Evolutionary conservation across 2,329 filamentous ascomycete genomes (phyloP), one percentile per base, ranked within the genome.

Genomic region (Chaetomium sp.): DNA sequence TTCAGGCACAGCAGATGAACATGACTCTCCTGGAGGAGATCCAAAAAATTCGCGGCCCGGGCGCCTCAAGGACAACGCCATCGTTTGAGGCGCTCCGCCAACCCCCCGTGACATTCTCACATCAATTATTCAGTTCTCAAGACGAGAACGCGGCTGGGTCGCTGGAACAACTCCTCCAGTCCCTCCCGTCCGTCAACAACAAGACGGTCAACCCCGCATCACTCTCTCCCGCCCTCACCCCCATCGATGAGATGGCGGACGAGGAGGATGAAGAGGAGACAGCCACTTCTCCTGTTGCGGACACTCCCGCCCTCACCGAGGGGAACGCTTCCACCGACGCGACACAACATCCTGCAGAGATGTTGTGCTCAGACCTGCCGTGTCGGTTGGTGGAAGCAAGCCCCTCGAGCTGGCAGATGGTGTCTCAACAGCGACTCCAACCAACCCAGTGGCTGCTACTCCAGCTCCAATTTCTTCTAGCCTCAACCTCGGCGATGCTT

Each of bases 281-380:
- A 37, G 61, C 61, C 11, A 50, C 61, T 49, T 60, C 61, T 45
- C 58, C 64, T 46, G 54, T 61, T 58, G 58, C 59, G 55, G 60
- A 63, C 53, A 59, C 65, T 46, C 44, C 68, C 57, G 49, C 68
- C 59, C 53, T 66, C 37, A 44, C 64, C 56, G 50, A 65, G 49
- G 65, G 62, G 62, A 65, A 67, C 64, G 67, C 73, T 76, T 81
- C 86, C 76, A 81, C 88, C 84, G 89, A 95, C 82, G 77, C 84
- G 94, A 94, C 91, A 96, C 94, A 96, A 96, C 91, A 95, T 96
- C 91, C 94, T 97, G 94, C 94, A 81, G 94, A 82, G 91, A 87
- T 96, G 92, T 96, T 97, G 94, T 97, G 87, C 73, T 59, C 58
- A 55, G 94, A 96, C 94, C 94, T 95, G 94, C 94, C 88, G 94